Percentiles rank a stretch among this genome's conserved stretches.
phyloP scores from a whole-genome alignment of 495 filamentous ascomycete genomes.

The Podospora anserina region DNA sequence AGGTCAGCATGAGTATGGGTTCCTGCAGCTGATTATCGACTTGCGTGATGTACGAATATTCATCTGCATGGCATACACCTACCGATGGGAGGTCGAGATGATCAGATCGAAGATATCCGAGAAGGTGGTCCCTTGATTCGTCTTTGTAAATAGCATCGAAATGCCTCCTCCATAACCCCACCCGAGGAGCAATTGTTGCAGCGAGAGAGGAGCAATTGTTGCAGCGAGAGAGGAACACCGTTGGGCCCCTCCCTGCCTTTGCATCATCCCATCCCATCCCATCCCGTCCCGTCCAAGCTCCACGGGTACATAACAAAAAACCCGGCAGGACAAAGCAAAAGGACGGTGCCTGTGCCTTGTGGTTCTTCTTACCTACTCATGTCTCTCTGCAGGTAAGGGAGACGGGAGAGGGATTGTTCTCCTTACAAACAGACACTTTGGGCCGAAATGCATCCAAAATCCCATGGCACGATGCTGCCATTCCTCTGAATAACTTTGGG shows the following conservation, averaged over 20 bases:
- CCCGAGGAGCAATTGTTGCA: background rate
- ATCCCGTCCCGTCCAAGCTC: background rate
- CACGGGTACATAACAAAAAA: background rate
- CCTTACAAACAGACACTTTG: background rate
- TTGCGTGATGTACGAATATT: background rate
- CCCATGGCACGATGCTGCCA: background rate
- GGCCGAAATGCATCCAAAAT: background rate
- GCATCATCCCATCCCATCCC: background rate
- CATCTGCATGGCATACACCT: background rate
- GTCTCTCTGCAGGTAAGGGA: background rate
- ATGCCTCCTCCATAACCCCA: background rate
- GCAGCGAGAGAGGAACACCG: background rate
- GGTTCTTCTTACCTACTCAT: background rate
- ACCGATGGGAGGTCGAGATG: background rate
- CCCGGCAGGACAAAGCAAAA: background rate
- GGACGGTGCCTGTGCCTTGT: background rate
- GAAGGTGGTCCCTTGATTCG: background rate
- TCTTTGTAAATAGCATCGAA: background rate
- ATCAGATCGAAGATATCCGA: background rate
- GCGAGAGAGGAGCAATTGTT: background rate
- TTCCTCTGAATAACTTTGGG: conserved; percentile 1
- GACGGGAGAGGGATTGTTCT: background rate
- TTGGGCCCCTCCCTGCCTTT: background rate
- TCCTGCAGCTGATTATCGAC: background rate
- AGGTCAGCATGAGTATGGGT: background rate